A percentile compares a stretch with the other conserved stretches of the same genome.
Evolutionary conservation across 495 filamentous ascomycete species (phyloP).

Genomic region (Aspergillus mulundensis): DNA sequence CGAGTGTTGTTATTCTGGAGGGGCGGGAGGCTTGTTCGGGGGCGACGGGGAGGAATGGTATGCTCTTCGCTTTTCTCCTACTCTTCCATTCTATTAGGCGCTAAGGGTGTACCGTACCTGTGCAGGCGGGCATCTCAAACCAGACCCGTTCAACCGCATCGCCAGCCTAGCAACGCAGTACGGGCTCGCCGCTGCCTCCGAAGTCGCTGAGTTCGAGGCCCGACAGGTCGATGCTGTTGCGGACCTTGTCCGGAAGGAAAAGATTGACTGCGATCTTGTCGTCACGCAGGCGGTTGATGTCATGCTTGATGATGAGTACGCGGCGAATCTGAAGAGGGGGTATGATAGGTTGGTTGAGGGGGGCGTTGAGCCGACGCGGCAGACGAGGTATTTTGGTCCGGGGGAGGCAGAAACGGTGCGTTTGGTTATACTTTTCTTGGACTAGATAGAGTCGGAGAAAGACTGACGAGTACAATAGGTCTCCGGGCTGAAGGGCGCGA

Average conservation of each 20-base stretch:
- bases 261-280: slow-evolving; percentile 32
- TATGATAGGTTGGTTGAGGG: slow-evolving; percentile 10
- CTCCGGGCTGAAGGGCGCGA: slow-evolving; percentile 46
- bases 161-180: slow-evolving; percentile 20
- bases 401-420: slow-evolving; percentile 23
- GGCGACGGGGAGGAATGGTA: slow-evolving; percentile 63
- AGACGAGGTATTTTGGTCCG: slow-evolving; percentile 14
- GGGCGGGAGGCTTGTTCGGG: slow-evolving; percentile 79
- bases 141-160: slow-evolving; percentile 31
- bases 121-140: slow-evolving; percentile 33
- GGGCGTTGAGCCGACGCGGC: slow-evolving; percentile 17
- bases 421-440: no score
- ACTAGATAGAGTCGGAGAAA: no score
- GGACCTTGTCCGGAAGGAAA: slow-evolving; percentile 25
- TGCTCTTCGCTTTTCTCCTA: neutral
- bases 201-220: slow-evolving; percentile 32
- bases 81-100: neutral
- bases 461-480: slow-evolving; percentile 18
- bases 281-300: slow-evolving; percentile 29
- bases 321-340: slow-evolving; percentile 21
- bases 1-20: slow-evolving; percentile 66
- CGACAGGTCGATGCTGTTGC: slow-evolving; percentile 26
- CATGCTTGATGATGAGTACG: slow-evolving; percentile 17
- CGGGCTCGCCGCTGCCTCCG: slow-evolving; percentile 30
- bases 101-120: neutral